Evolutionary conservation across 306 rosid genomes (phyloP).

Genomic region (Sphenostylis stenocarpa): DNA sequence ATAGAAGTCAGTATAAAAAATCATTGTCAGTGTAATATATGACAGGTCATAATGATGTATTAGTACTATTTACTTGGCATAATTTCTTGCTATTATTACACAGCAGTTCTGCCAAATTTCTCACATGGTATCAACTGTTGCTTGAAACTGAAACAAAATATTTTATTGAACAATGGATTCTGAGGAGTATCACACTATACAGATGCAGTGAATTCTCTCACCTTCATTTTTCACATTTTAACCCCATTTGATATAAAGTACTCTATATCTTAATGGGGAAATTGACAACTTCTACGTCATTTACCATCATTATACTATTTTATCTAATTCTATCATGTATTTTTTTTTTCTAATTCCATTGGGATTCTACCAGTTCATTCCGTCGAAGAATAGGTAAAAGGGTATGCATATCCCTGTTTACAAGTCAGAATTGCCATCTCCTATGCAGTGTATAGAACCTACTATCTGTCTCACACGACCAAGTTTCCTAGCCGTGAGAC

Average conservation of each 20-base stretch:
- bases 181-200: not conserved
- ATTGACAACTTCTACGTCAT: not conserved
- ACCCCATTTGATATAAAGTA: not conserved
- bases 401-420: conserved; percentile 17
- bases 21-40: too few species aligned
- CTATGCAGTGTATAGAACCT: conserved; percentile 31
- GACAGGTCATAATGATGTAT: too few species aligned
- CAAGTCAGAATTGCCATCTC: conserved; percentile 41
- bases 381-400: conserved; percentile 4
- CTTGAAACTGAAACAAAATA: not conserved
- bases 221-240: not conserved
- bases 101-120: not conserved
- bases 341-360: conserved; percentile 7
- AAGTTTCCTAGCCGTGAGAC: conserved; percentile 44
- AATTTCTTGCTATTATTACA: not conserved
- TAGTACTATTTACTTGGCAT: too few species aligned
- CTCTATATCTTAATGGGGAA: not conserved
- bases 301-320: not conserved
- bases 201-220: conserved; percentile 3
- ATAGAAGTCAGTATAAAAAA: too few species aligned
- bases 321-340: not conserved
- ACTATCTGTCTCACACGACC: conserved; percentile 22
- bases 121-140: not conserved
- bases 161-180: not conserved
- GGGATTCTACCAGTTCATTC: conserved; percentile 25